Evolutionary conservation across 192 early-diverging fungal genomes (phyloP).

Genomic region (Coemansia guatemalensis): DNA sequence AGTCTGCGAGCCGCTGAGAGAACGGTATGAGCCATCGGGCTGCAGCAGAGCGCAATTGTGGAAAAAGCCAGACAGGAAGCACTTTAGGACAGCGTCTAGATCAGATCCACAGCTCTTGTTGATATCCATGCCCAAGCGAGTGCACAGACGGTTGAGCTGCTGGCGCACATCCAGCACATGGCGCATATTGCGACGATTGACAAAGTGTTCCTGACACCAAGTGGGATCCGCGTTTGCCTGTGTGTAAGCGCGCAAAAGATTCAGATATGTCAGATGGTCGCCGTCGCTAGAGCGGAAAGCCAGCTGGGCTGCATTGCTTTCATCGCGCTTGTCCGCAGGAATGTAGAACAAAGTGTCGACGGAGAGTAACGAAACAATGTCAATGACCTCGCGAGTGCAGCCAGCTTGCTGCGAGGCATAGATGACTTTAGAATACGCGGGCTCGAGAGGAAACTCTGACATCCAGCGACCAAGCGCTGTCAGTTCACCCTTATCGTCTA

Average conservation of each 20-base stretch:
- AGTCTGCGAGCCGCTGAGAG: constrained; percentile 59
- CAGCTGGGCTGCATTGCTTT: constrained; percentile 74
- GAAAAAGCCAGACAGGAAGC: constrained; percentile 88
- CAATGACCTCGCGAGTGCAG: constrained; percentile 87
- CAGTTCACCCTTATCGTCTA: constrained; percentile 79
- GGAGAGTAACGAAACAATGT: constrained; percentile 87
- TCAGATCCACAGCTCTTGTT: constrained; percentile 68
- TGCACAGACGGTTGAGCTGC: constrained; percentile 80
- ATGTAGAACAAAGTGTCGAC: constrained; percentile 89
- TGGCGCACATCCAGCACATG: constrained; percentile 86
- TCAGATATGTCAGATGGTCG: constrained; percentile 91
- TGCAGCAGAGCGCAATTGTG: constrained; percentile 84
- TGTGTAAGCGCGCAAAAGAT: constrained; percentile 76
- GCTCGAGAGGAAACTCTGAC: constrained; percentile 92
- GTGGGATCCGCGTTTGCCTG: constrained; percentile 73
- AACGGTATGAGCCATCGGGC: constrained; percentile 80
- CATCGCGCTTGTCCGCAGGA: constrained; percentile 86
- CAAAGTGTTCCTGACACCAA: constrained; percentile 94
- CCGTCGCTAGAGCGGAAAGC: constrained; percentile 85
- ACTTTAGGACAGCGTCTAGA: constrained; percentile 74
- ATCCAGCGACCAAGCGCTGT: constrained; percentile 78
- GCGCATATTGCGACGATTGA: constrained; percentile 82
- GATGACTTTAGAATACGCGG: constrained; percentile 84
- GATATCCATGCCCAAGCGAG: constrained; percentile 66
- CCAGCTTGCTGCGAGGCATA: constrained; percentile 69